Evolutionary conservation across 345 rosid species (phyloP).

Genomic region (Barbarea vulgaris): DNA sequence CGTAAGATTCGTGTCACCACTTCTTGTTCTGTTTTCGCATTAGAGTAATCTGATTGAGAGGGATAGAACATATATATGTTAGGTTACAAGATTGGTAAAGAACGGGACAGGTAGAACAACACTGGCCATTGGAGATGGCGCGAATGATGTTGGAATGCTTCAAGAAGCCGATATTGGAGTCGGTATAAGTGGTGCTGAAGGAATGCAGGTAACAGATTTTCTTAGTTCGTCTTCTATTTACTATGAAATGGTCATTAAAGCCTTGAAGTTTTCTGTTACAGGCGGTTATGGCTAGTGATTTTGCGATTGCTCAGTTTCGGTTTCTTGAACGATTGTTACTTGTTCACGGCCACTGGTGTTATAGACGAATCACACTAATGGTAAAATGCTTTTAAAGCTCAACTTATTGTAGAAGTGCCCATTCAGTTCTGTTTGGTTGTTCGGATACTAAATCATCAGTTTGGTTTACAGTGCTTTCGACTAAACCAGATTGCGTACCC

Average conservation of each 20-base stretch:
- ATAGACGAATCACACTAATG: slow-evolving; percentile 89
- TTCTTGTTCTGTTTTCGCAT: neutral
- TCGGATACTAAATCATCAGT: too few species aligned
- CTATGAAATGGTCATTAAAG: neutral
- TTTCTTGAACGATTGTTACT: slow-evolving; percentile 78
- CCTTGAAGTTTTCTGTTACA: slow-evolving; percentile 27
- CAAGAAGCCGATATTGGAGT: slow-evolving; percentile 98
- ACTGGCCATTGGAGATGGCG: slow-evolving; percentile 89
- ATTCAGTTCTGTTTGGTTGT: too few species aligned
- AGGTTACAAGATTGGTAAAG: slow-evolving; percentile 91
- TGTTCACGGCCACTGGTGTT: slow-evolving; percentile 99
- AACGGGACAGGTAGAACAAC: slow-evolving; percentile 59
- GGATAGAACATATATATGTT: slow-evolving; percentile 45
- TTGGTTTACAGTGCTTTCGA: too few species aligned
- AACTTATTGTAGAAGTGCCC: neutral
- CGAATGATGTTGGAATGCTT: slow-evolving; percentile 95
- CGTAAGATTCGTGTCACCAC: slow-evolving; percentile 51
- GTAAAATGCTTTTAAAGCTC: slow-evolving; percentile 43
- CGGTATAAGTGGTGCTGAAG: slow-evolving; percentile 93
- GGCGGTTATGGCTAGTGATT: slow-evolving; percentile 98
- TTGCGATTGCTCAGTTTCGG: slow-evolving; percentile 83
- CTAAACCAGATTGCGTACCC: too few species aligned
- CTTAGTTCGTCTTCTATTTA: neutral
- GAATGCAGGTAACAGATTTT: slow-evolving; percentile 69
- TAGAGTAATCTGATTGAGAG: slow-evolving; percentile 49